These are phyloP conservation scores for Alternaria conjuncta DNA, from an alignment of 2,329 filamentous ascomycete species.

Conservation along the genomic window DNA sequence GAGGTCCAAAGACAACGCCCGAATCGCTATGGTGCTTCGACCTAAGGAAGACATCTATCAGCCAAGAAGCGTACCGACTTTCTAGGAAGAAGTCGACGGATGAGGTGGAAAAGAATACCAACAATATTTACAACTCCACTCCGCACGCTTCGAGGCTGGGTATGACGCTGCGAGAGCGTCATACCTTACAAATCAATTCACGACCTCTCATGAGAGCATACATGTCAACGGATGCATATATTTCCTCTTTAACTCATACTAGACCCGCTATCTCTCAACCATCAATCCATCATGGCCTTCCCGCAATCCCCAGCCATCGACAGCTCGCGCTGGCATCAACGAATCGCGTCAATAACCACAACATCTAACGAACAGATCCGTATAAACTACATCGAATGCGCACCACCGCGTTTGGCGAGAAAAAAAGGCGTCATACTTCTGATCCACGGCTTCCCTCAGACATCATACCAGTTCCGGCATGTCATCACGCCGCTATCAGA, in stretches of 20 bases:
- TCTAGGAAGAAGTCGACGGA: not conserved
- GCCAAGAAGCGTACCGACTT: not conserved
- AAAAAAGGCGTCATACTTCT: conserved; percentile 42
- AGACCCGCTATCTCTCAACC: not conserved
- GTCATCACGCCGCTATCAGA: conserved; percentile 37
- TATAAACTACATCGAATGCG: not conserved
- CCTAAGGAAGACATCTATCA: not conserved
- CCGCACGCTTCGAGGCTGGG: not conserved
- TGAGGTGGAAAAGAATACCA: not conserved
- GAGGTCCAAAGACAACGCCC: not conserved
- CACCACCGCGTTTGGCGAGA: not conserved
- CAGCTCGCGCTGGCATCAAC: not conserved
- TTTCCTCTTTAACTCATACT: not conserved
- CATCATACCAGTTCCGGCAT: conserved; percentile 51
- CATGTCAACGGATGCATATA: not conserved
- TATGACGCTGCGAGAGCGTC: conserved; percentile 3
- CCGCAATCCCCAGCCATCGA: not conserved
- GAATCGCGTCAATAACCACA: not conserved
- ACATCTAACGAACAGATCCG: not conserved
- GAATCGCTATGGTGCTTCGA: not conserved
- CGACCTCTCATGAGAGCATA: not conserved
- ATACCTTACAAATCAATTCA: not conserved
- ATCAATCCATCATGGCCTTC: not conserved
- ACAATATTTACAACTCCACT: not conserved
- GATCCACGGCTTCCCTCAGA: conserved; percentile 58